Conservation (phyloP, 148 eudicot species). For the Heliosperma pusillum region DNA sequence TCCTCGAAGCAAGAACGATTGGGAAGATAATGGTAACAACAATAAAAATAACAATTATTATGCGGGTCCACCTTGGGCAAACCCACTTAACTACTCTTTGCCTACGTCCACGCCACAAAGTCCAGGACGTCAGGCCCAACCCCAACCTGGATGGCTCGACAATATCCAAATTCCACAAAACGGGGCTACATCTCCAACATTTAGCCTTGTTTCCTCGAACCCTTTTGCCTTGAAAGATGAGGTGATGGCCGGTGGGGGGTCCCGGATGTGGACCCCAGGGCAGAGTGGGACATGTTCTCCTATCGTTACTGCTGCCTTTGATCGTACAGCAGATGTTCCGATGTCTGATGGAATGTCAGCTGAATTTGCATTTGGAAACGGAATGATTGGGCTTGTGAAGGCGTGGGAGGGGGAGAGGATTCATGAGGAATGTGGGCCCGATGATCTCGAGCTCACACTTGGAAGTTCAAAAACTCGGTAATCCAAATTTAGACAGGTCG, state of each 20-base stretch:
- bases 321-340: conserved; percentile 67
- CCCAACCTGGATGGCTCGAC: conserved; percentile 74
- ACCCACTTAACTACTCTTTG: conserved; percentile 47
- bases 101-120: conserved; percentile 79
- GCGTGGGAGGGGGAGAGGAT: conserved; percentile 98
- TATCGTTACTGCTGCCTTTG: conserved; percentile 54
- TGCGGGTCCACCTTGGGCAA: conserved; percentile 56
- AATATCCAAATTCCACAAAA: conserved; percentile 65
- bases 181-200: conserved; percentile 79
- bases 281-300: conserved; percentile 96
- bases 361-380: conserved; percentile 90
- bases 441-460: conserved; percentile 93
- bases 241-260: conserved; percentile 55
- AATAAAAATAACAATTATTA: conserved; percentile 11
- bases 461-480: conserved; percentile 68
- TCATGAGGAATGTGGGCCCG: conserved; percentile 90
- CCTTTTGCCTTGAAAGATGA: conserved; percentile 68
- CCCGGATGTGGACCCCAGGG: conserved; percentile 95
- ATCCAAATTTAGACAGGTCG: not conserved
- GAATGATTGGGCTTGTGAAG: conserved; percentile 54
- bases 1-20: conserved; percentile 60
- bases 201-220: conserved; percentile 74
- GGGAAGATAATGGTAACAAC: conserved; percentile 37
- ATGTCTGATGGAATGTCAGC: conserved; percentile 78
- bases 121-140: conserved; percentile 63